These are phyloP conservation scores for Vanrija pseudolonga DNA, from an alignment of 1,284 basidiomycete species.

Conservation along the genomic window DNA sequence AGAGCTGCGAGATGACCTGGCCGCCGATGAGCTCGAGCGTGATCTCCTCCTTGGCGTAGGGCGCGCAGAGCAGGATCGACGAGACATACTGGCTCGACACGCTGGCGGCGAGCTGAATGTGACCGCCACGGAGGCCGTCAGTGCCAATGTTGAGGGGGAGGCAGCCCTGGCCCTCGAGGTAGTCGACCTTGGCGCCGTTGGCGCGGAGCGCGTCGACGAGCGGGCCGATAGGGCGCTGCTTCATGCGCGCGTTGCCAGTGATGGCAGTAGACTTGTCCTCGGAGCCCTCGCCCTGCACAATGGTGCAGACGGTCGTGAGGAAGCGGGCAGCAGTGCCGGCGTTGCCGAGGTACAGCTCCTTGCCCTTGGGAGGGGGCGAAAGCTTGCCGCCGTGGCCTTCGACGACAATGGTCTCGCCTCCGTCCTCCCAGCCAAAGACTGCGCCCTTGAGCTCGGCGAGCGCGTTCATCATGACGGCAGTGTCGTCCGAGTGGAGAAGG, in stretches of 20 bases:
- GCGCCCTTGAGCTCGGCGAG: constrained; percentile 87
- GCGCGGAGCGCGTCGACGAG: constrained; percentile 85
- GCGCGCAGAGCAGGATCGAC: constrained; percentile 91
- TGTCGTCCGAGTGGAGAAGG: constrained; percentile 94
- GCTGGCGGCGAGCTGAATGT: constrained; percentile 83
- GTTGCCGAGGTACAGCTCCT: constrained; percentile 93
- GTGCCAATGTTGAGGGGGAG: constrained; percentile 83
- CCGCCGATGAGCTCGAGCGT: constrained; percentile 34
- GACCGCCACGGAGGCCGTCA: constrained; percentile 77
- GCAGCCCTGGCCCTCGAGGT: constrained; percentile 74
- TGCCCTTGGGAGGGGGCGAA: constrained; percentile 69
- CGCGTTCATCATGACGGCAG: constrained; percentile 97
- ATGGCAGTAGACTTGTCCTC: constrained; percentile 62
- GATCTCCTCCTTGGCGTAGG: constrained; percentile 62
- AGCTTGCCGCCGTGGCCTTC: constrained; percentile 78
- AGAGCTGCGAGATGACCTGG: constrained; percentile 95
- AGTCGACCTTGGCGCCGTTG: constrained; percentile 77
- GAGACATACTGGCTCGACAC: constrained; percentile 99
- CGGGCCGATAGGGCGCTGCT: constrained; percentile 89
- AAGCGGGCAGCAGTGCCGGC: constrained; percentile 98
- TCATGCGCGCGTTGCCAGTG: constrained; percentile 98
- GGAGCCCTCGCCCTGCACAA: constrained; percentile 58
- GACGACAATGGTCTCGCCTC: constrained; percentile 88
- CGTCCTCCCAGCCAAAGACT: constrained; percentile 85
- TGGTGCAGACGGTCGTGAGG: constrained; percentile 90